Percentiles rank a stretch among this genome's conserved stretches.
phyloP scores from a whole-genome alignment of 164 flowering plant genomes.

The Nelumbo lutea region DNA sequence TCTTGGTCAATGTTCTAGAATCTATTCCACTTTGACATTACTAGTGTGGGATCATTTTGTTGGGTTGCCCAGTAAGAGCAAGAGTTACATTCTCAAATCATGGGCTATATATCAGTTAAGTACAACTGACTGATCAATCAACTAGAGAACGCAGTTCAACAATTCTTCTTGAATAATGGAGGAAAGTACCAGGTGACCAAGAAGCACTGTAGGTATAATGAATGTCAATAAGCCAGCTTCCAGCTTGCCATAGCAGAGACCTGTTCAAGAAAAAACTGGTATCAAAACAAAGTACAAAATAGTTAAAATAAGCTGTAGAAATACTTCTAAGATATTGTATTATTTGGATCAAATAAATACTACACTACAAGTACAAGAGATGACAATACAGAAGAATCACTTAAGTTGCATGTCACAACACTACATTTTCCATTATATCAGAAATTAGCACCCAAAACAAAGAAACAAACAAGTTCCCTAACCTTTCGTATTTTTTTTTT shows the following conservation, averaged over 20 bases:
- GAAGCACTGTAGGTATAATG: constrained; percentile 68
- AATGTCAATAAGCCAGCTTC: constrained; percentile 89
- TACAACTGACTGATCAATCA: neutral
- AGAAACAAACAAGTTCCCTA: no score
- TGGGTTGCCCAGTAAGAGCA: neutral
- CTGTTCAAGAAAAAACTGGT: constrained; percentile 25
- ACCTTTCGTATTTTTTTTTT: no score
- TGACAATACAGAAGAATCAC: no score
- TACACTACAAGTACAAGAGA: no score
- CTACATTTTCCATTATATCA: no score
- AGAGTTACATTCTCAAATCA: neutral
- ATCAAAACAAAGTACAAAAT: neutral
- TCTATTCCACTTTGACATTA: neutral
- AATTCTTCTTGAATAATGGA: neutral
- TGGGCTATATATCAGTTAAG: neutral
- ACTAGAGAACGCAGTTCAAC: no score
- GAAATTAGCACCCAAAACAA: no score
- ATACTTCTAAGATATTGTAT: no score
- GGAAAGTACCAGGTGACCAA: constrained; percentile 84
- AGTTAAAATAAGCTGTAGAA: neutral
- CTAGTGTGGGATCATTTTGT: neutral
- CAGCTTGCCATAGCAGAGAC: constrained; percentile 94
- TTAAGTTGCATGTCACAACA: no score
- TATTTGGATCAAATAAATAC: no score
- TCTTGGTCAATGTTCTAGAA: neutral